These are phyloP conservation scores for Quercus cerris DNA, from an alignment of 306 rosid species.

Conservation along the genomic window DNA sequence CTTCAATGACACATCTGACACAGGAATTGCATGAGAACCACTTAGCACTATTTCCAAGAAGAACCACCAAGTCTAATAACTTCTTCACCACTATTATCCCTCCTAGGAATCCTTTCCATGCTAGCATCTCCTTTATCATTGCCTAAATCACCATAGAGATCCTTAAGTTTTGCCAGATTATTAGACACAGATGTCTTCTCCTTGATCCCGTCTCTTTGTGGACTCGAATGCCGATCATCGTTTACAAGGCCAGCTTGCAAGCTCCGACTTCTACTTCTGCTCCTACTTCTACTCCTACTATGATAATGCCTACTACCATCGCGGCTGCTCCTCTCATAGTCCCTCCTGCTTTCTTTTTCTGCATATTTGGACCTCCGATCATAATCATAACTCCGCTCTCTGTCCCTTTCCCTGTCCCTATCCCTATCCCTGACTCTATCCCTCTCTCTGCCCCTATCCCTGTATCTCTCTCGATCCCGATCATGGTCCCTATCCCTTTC, in stretches of 20 bases:
- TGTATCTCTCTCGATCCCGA: slow-evolving; percentile 35
- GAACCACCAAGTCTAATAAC: slow-evolving; percentile 88
- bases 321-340: slow-evolving; percentile 46
- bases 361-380: slow-evolving; percentile 49
- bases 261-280: slow-evolving; percentile 71
- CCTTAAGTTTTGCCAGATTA: slow-evolving; percentile 89
- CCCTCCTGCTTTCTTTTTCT: slow-evolving; percentile 71
- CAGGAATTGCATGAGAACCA: background rate
- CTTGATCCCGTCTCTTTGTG: slow-evolving; percentile 53
- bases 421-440: slow-evolving; percentile 43
- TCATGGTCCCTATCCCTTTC: slow-evolving; percentile 36
- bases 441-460: slow-evolving; percentile 42
- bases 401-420: slow-evolving; percentile 40
- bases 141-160: slow-evolving; percentile 82
- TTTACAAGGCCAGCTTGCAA: slow-evolving; percentile 53
- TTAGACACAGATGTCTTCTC: slow-evolving; percentile 61
- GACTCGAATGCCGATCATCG: slow-evolving; percentile 41
- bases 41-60: slow-evolving; percentile 40
- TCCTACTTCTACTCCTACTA: slow-evolving; percentile 64
- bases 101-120: slow-evolving; percentile 48
- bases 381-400: slow-evolving; percentile 56
- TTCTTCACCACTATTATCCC: slow-evolving; percentile 67
- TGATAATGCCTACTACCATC: slow-evolving; percentile 46
- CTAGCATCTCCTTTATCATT: slow-evolving; percentile 52
- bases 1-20: background rate